A percentile compares a stretch with the other conserved stretches of the same genome.
Evolutionary conservation across 495 filamentous ascomycete genomes (phyloP).

Genomic region (Aspergillus sclerotiicarbonarius): DNA sequence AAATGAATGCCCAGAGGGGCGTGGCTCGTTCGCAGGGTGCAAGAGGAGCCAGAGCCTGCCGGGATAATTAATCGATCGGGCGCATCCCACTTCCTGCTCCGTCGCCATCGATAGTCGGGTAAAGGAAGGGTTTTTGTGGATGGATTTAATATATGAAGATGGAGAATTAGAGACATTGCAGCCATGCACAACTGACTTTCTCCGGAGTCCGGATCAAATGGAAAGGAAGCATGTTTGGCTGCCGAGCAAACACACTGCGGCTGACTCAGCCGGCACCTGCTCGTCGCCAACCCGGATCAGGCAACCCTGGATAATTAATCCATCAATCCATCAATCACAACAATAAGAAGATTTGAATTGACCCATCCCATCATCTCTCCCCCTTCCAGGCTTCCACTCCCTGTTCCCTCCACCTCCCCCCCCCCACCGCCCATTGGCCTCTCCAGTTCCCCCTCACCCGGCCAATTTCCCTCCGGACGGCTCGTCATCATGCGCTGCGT

Average conservation of each 20-base stretch:
- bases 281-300: background rate
- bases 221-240: no score
- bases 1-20: background rate
- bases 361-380: background rate
- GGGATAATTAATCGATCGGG: background rate
- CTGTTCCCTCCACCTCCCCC: background rate
- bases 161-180: background rate
- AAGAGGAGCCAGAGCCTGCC: background rate
- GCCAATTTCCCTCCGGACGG: conserved; percentile 9
- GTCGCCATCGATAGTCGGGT: background rate
- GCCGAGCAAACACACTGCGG: background rate
- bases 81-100: background rate
- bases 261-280: background rate
- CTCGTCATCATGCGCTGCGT: conserved; percentile 35
- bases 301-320: background rate
- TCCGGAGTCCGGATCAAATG: no score
- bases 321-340: background rate
- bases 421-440: background rate
- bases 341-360: background rate
- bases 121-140: background rate
- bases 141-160: background rate
- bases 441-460: background rate
- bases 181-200: no score
- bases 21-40: background rate
- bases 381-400: background rate